Evolutionary conservation across 495 filamentous ascomycete species (phyloP).

Genomic region (Hypoxylon crocopeplum): DNA sequence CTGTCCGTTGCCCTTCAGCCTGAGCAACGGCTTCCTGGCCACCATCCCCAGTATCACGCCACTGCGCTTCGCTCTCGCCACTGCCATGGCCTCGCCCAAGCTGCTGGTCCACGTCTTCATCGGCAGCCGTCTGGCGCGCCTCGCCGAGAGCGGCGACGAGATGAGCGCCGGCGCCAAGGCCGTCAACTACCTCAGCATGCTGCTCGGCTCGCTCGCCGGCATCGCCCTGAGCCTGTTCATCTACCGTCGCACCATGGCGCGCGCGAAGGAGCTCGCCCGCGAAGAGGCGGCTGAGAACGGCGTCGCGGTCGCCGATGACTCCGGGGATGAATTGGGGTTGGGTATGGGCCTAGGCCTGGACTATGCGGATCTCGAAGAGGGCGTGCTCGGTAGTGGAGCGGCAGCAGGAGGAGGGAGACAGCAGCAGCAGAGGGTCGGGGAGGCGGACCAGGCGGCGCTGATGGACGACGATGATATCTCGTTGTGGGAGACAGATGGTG

Average conservation of each 20-base stretch:
- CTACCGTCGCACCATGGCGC: constrained; percentile 82
- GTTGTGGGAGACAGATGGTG: constrained; percentile 56
- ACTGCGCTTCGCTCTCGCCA: constrained; percentile 78
- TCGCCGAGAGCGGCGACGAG: constrained; percentile 68
- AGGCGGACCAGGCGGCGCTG: constrained; percentile 48
- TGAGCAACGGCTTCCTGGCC: constrained; percentile 92
- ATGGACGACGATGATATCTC: constrained; percentile 69
- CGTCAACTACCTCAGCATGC: constrained; percentile 83
- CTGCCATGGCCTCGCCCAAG: constrained; percentile 77
- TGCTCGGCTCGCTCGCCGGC: constrained; percentile 71
- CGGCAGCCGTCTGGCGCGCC: constrained; percentile 74
- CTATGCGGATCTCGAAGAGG: constrained; percentile 37
- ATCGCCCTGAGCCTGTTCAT: constrained; percentile 81
- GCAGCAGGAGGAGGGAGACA: constrained; percentile 29
- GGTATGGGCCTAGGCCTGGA: too few species aligned
- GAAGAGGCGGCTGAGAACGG: constrained; percentile 62
- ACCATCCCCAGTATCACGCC: constrained; percentile 89
- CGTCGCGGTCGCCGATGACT: constrained; percentile 3
- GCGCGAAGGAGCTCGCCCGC: constrained; percentile 83
- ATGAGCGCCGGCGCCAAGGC: constrained; percentile 72
- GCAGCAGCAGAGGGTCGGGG: constrained; percentile 34
- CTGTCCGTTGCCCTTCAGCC: constrained; percentile 91
- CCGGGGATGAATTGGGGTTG: too few species aligned
- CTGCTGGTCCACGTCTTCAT: constrained; percentile 93
- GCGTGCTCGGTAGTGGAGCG: constrained; percentile 27